Conservation (phyloP, 129 eudicot genomes). For the Artemisia tridentata region DNA sequence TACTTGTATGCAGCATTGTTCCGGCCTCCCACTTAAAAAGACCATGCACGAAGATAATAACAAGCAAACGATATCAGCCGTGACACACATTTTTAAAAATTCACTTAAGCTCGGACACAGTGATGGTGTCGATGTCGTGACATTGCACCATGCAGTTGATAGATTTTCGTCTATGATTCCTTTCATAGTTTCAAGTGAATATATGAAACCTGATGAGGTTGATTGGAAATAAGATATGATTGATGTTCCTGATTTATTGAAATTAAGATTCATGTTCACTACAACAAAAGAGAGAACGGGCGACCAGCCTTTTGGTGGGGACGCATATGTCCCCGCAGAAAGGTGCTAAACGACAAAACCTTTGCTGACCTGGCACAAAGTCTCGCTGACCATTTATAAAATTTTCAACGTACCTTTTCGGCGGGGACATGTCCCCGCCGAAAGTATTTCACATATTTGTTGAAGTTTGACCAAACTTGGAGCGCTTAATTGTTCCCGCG, state of each 20-base stretch:
- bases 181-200: constrained; percentile 41
- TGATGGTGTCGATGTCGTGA: constrained; percentile 62
- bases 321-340: too few relatives aligned
- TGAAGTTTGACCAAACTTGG: too few relatives aligned
- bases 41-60: constrained; percentile 45
- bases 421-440: too few relatives aligned
- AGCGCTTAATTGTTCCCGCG: too few relatives aligned
- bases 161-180: constrained; percentile 61
- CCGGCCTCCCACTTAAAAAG: constrained; percentile 61
- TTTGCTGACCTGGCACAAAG: too few relatives aligned
- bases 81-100: constrained; percentile 43
- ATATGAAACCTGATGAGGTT: constrained; percentile 39
- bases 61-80: constrained; percentile 50
- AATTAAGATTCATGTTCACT: constrained; percentile 50
- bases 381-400: too few relatives aligned
- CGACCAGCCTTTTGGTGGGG: too few relatives aligned
- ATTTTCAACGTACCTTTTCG: too few relatives aligned
- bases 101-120: constrained; percentile 74
- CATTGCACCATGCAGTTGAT: constrained; percentile 53
- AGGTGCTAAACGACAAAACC: too few relatives aligned
- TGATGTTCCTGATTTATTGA: constrained; percentile 52
- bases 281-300: too few relatives aligned
- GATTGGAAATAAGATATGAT: constrained; percentile 46
- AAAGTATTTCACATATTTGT: too few relatives aligned
- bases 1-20: constrained; percentile 72